Evolutionary conservation across 1,284 basidiomycete genomes (phyloP).

Genomic region (Malassezia restricta): DNA sequence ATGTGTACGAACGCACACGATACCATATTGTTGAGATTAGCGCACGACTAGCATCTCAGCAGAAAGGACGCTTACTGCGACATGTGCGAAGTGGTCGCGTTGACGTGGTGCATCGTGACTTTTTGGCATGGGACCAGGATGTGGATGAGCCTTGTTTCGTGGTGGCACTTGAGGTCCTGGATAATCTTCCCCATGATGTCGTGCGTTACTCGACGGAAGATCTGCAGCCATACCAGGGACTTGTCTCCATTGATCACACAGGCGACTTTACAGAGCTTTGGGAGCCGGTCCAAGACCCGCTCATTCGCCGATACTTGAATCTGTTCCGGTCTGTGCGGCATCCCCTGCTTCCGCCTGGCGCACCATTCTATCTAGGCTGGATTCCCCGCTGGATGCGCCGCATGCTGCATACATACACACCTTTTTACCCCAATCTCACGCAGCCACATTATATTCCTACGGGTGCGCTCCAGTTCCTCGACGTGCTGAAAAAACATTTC

Average conservation of each 20-base stretch:
- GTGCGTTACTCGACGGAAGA: conserved; percentile 70
- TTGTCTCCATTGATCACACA: conserved; percentile 65
- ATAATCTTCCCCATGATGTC: conserved; percentile 94
- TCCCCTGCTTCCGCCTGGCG: conserved; percentile 14
- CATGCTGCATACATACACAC: conserved; percentile 23
- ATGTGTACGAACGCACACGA: conserved; percentile 75
- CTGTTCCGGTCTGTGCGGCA: conserved; percentile 15
- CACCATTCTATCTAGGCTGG: conserved; percentile 55
- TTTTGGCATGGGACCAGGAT: conserved; percentile 70
- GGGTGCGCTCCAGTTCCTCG: conserved; percentile 71
- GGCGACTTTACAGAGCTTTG: conserved; percentile 81
- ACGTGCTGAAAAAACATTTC: conserved; percentile 69
- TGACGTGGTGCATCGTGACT: conserved; percentile 64
- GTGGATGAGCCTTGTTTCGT: conserved; percentile 80
- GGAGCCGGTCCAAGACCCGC: conserved; percentile 69
- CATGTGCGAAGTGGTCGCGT: conserved; percentile 51
- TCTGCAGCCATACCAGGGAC: conserved; percentile 65
- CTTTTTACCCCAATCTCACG: conserved; percentile 79
- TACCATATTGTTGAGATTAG: conserved; percentile 94
- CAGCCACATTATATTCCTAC: conserved; percentile 85
- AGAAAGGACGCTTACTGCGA: conserved; percentile 48
- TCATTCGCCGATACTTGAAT: conserved; percentile 58
- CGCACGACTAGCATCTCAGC: conserved; percentile 61
- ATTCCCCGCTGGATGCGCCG: conserved; percentile 49
- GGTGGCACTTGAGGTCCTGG: conserved; percentile 86